Conservation (phyloP, 768 basidiomycete species). For the Boletus rufocinnamomeus region DNA sequence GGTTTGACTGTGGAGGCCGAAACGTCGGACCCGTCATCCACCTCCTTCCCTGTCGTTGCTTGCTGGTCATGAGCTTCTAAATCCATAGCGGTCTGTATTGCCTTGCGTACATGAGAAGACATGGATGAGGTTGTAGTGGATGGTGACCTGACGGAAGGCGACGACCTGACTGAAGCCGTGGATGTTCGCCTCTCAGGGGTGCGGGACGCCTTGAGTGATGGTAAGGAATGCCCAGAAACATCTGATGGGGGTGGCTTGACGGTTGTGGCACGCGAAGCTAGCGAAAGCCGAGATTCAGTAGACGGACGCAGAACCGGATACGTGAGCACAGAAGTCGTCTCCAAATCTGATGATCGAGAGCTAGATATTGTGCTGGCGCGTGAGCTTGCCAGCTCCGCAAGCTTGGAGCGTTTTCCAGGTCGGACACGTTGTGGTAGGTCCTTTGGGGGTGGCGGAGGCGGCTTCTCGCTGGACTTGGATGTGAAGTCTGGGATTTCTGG, state of each 20-base stretch:
- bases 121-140: slow-evolving; percentile 48
- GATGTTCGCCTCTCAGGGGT: slow-evolving; percentile 18
- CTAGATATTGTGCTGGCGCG: slow-evolving; percentile 53
- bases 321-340: slow-evolving; percentile 66
- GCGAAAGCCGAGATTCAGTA: slow-evolving; percentile 48
- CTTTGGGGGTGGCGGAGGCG: slow-evolving; percentile 28
- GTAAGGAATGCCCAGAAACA: slow-evolving; percentile 21
- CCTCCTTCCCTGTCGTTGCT: slow-evolving; percentile 7
- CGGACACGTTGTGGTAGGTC: slow-evolving; percentile 26
- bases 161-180: slow-evolving; percentile 28
- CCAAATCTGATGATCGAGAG: slow-evolving; percentile 55
- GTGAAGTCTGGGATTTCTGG: slow-evolving; percentile 57
- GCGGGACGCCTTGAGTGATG: slow-evolving; percentile 27
- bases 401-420: slow-evolving; percentile 56
- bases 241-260: slow-evolving; percentile 16
- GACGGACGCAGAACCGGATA: slow-evolving; percentile 73
- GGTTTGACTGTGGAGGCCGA: slow-evolving; percentile 28
- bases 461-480: slow-evolving; percentile 45
- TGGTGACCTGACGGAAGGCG: slow-evolving; percentile 26
- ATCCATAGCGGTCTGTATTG: slow-evolving; percentile 67
- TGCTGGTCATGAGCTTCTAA: slow-evolving; percentile 54
- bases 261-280: slow-evolving; percentile 29
- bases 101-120: slow-evolving; percentile 61
- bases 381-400: slow-evolving; percentile 68
- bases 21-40: slow-evolving; percentile 18